Evolutionary conservation across 2,329 filamentous ascomycete genomes (phyloP).

Genomic region (Cladophialophora bantiana): DNA sequence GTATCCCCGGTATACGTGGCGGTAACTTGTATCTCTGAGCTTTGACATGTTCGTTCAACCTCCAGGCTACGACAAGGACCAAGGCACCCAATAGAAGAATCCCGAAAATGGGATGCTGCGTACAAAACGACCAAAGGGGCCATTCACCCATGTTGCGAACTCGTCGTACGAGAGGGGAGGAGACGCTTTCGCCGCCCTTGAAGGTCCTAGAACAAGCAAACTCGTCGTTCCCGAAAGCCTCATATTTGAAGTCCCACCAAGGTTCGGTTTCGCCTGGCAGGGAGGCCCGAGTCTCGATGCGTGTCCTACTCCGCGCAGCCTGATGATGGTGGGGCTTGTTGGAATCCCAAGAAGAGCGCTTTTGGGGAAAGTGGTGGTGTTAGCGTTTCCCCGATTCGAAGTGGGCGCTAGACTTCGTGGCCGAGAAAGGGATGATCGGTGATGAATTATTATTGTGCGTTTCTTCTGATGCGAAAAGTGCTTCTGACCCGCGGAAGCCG

Average conservation of each 20-base stretch:
- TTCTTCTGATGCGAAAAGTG: not conserved
- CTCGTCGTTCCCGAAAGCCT: not conserved
- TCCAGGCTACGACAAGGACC: constrained; percentile 11
- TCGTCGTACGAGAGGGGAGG: not conserved
- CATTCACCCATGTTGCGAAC: not conserved
- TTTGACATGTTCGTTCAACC: not conserved
- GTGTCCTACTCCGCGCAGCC: not conserved
- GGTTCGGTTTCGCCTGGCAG: not conserved
- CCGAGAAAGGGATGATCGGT: too few species aligned
- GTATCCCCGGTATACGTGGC: constrained; percentile 31
- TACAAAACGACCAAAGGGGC: not conserved
- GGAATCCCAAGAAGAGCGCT: not conserved
- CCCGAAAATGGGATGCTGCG: constrained; percentile 7
- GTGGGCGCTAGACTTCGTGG: not conserved
- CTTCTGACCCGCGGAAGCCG: not conserved
- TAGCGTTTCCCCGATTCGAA: constrained; percentile 4
- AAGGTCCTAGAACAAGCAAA: not conserved
- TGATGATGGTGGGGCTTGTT: constrained; percentile 6
- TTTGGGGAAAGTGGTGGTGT: constrained; percentile 4
- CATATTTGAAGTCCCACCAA: not conserved
- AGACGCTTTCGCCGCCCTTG: not conserved
- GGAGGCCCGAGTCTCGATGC: not conserved
- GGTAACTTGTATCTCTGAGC: constrained; percentile 31
- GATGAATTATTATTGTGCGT: too few species aligned
- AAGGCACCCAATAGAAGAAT: not conserved